Base-by-base conservation (phyloP, 768 basidiomycete species). In the Serendipita sp. region DNA sequence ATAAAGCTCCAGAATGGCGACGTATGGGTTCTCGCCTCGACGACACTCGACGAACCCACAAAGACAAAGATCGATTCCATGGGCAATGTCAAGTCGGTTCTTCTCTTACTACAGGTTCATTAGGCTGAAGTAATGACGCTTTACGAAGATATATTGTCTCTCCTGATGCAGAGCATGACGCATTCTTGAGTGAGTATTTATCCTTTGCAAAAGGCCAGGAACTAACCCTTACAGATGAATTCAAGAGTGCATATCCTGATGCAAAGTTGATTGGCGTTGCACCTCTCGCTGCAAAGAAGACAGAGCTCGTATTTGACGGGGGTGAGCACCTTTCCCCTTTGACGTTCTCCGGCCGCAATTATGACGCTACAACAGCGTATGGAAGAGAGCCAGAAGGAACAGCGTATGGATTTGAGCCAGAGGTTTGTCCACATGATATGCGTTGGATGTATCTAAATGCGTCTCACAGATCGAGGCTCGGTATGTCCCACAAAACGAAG, bases 331-430 rank as follows among this genome's bases (percentile, higher is more conserved):
- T 36, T 11, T 32, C 13, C 38, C 32, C 7, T 44, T 34, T 13
- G 38, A 41, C 13, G 38, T 7, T 41, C 38, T 13, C 38, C 38
- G 5, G 13, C 18, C 63, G 2, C 15, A 36, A 54, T 35, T 48
- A 46, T 41, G 52, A 62, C 46, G 48, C 15, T 48, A 16, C 62
- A 65, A 34, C 45, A 81, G 81, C 78, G 2, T 87, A 83, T 75
- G 86, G 86, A 7, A 72, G 74, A n/a, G 85, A 86, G 69, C 79
- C 83, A 2, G 78, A 81, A 2, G 77, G 76, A 7, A 85, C 85
- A 30, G 76, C 77, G 52, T 91, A 89, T 68, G 91, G 89, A 0
- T 92, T 89, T 68, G 89, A 92, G 73, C 80, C 80, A 36, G 87
- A 88, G 69, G 80, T 81, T 67, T 45, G 65, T 67, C 74, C 67